phyloP scores from a whole-genome alignment of 176 grass and related monocot species.

The Pharus latifolius region DNA sequence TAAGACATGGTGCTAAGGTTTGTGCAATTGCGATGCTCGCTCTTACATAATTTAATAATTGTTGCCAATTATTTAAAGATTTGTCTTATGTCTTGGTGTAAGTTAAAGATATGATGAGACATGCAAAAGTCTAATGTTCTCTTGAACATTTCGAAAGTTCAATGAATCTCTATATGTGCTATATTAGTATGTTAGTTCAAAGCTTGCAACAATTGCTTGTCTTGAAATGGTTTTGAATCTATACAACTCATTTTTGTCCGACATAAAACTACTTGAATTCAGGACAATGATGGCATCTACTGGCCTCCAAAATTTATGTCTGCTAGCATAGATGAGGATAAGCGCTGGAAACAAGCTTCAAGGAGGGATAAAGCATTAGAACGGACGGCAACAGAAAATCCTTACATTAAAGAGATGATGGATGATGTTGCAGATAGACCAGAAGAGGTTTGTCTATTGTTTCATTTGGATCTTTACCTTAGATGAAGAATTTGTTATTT shows the following conservation, averaged over 20 bases:
- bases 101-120: too few species aligned
- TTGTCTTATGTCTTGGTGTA: too few species aligned
- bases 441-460: conserved; percentile 62
- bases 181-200: too few species aligned
- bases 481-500: conserved; percentile 3
- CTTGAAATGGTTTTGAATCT: not conserved
- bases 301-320: conserved; percentile 64
- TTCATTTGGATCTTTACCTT: not conserved
- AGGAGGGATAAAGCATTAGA: conserved; percentile 64
- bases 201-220: too few species aligned
- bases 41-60: too few species aligned
- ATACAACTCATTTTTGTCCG: not conserved
- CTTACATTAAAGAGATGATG: conserved; percentile 60
- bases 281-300: conserved; percentile 71
- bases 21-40: too few species aligned
- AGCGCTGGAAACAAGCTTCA: conserved; percentile 45
- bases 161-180: too few species aligned
- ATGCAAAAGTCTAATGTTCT: not conserved
- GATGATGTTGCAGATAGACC: conserved; percentile 60
- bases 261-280: conserved; percentile 1
- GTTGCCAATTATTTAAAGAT: too few species aligned
- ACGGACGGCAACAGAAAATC: conserved; percentile 50
- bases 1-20: not conserved
- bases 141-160: not conserved
- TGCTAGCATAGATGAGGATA: conserved; percentile 61